Evolutionary conservation across 1,284 basidiomycete genomes (phyloP), one percentile per base, ranked within the genome.

Genomic region (Boletellus deceptivus): DNA sequence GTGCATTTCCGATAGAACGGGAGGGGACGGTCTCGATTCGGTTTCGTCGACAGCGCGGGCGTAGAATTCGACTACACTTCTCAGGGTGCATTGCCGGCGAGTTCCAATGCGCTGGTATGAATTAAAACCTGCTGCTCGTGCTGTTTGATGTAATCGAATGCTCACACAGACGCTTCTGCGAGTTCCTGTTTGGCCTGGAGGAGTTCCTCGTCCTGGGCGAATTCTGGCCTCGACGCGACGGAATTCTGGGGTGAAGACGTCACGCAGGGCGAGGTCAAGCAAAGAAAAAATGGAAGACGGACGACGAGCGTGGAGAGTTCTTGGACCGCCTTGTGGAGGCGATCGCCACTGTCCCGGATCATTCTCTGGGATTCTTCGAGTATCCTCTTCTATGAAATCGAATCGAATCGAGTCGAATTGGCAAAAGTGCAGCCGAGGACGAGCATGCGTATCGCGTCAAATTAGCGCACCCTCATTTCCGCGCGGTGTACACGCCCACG

Each of bases 331-430:
- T 77, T 80, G 51, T 76, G 79, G 27, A 92, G 71, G 47, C 85
- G 78, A 50, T 68, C 75, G 52, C 75, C 70, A 10, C 86, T 80
- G 63, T 91, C 84, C 25, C 74, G 74, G 55, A 93, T 79, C 89
- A 93, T 91, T 77, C 83, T 90, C 59, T 83, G 74, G 31, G 87
- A 85, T 72, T 94, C 91, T 55, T 87, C 85, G 52, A 86, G 66
- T 69, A 93, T 77, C 63, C 80, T 82, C 59, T 73, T 81, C 91
- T 93, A 65, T 50, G 33, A 47, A 53, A 48, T 10, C 27, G 24
- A 8, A 31, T 20, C 33, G 20, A 20, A 17, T 44, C 38, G 46
- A 41, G 45, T 35, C 16, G 36, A 43, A 44, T 18, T 50, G 43
- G 41, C 13, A 39, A 50, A 55, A 52, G 50, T 39, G 48, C 44